phyloP scores from a whole-genome alignment of 495 filamentous ascomycete species.

The Tetracladium setigerum region DNA sequence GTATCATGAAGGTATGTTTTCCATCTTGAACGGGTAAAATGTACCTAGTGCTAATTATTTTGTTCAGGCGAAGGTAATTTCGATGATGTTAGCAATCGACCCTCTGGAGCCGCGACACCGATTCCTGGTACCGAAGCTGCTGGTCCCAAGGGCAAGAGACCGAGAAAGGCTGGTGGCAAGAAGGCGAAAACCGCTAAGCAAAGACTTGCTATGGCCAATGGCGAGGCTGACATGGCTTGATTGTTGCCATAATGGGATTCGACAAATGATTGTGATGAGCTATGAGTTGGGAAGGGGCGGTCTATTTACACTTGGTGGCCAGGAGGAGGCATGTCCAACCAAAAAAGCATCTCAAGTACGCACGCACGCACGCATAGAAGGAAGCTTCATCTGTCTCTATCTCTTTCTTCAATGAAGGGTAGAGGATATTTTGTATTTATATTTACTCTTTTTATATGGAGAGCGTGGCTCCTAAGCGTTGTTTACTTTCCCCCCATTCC shows the following conservation, averaged over 20 bases:
- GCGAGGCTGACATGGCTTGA: slow-evolving; percentile 41
- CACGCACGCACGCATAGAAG: no score
- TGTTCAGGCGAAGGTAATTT: slow-evolving; percentile 83
- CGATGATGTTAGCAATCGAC: slow-evolving; percentile 72
- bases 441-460: no score
- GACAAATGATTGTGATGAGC: no score
- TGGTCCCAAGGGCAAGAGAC: slow-evolving; percentile 46
- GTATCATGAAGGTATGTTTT: slow-evolving; percentile 87
- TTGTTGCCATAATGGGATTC: background rate
- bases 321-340: no score
- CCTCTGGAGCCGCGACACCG: slow-evolving; percentile 78
- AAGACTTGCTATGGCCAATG: slow-evolving; percentile 79
- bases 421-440: no score
- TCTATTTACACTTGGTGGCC: no score
- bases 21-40: slow-evolving; percentile 17
- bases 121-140: slow-evolving; percentile 37
- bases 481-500: no score
- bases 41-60: slow-evolving; percentile 1
- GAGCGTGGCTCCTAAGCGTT: no score
- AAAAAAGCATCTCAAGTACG: no score
- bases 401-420: no score
- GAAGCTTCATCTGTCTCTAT: no score
- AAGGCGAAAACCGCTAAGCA: slow-evolving; percentile 91
- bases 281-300: no score
- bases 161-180: slow-evolving; percentile 36